A percentile compares a stretch with the other conserved stretches of the same genome.
Evolutionary conservation across 2,329 filamentous ascomycete genomes (phyloP).

Genomic region (Ophiostoma sp.): DNA sequence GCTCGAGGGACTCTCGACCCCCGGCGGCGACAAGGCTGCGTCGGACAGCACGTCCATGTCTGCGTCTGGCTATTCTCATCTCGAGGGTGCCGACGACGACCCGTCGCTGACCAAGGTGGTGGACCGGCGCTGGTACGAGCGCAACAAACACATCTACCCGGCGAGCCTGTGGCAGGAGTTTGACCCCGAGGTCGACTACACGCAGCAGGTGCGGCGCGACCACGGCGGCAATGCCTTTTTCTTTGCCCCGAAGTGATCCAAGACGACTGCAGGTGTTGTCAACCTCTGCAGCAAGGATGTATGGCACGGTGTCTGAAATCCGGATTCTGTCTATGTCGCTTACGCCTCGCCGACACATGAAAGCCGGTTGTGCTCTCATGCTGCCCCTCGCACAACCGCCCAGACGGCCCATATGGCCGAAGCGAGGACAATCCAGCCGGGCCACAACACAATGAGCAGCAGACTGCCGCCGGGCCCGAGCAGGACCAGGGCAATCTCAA

Average conservation of each 20-base stretch:
- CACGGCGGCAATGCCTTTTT: slow-evolving; percentile 90
- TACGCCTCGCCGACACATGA: too few species aligned
- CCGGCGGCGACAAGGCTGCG: slow-evolving; percentile 18
- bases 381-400: slow-evolving; percentile 34
- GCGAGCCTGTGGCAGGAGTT: slow-evolving; percentile 95
- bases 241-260: slow-evolving; percentile 48
- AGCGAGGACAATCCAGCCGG: slow-evolving; percentile 48
- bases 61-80: slow-evolving; percentile 35
- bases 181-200: slow-evolving; percentile 82
- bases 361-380: not conserved
- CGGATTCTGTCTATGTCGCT: too few species aligned
- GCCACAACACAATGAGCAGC: slow-evolving; percentile 51
- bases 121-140: slow-evolving; percentile 92
- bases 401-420: slow-evolving; percentile 33
- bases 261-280: too few species aligned
- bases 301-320: too few species aligned
- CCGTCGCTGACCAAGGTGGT: slow-evolving; percentile 85
- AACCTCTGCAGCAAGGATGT: too few species aligned
- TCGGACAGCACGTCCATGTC: slow-evolving; percentile 33
- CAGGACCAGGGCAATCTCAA: slow-evolving; percentile 48
- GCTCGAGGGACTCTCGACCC: slow-evolving; percentile 8
- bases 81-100: slow-evolving; percentile 74
- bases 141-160: slow-evolving; percentile 97
- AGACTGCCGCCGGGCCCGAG: slow-evolving; percentile 48
- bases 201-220: slow-evolving; percentile 71